Evolutionary conservation across 257 asterid genomes (phyloP), one percentile per base, ranked within the genome.

Genomic region (Vinca minor): DNA sequence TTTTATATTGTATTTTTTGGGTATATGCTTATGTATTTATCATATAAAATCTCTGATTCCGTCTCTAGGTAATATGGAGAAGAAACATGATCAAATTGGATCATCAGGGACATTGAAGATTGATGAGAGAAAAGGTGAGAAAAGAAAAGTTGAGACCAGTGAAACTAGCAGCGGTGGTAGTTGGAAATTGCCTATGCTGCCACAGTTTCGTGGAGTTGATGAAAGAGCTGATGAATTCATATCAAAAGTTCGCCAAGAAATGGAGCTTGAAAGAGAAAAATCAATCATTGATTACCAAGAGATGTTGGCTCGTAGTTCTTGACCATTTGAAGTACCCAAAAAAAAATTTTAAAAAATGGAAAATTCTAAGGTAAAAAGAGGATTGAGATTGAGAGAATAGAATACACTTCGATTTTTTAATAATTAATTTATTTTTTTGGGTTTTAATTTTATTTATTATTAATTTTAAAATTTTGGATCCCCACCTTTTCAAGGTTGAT

Each of bases 231-330:
- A 76, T 56, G 77, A 76, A 1, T 76, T 87, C 62, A 87, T 85
- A 14, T 80, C 83, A 3, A 83, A 83, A 55, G 71, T 85, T 65
- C 83, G 84, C 1, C 73, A 74, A 65, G 85, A 78, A 1, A 83
- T 73, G 94, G 76, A 77, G 81, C 80, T 87, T 70, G 78, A 87
- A 71, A 83, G 87, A 31, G 88, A 83, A 76, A 76, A 85, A 64
- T 87, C 94, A 0, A 73, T 81, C 29, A 61, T 62, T 71, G 95
- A 87, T 20, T 87, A 67, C 61, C 79, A 87, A 64, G 94, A 85
- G 73, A 85, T 83, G 94, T 78, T 87, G 62, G 83, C 82, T 48
- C 69, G 87, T 66, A 76, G 91, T 70, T 64, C 77, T 62, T 85
- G 38, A 71, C 3, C 42, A 67, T 36, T 11, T 13, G 12, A 6